phyloP scores from a whole-genome alignment of 2,329 filamentous ascomycete species.

The Hypocreales sp. region DNA sequence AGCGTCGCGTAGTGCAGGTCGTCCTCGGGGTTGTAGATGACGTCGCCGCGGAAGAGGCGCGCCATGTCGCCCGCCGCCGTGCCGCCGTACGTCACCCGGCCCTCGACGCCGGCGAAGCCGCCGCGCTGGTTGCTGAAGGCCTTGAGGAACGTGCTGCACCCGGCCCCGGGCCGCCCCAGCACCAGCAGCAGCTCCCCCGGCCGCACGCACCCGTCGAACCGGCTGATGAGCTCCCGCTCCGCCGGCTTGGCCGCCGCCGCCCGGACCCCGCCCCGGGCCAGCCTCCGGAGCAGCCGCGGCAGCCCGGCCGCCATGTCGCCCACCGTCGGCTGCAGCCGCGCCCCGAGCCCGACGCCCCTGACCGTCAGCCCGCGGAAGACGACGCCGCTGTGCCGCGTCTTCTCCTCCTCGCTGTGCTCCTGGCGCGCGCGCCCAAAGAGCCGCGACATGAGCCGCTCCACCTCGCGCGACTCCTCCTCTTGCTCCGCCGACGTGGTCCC shows the following conservation, averaged over 20 bases:
- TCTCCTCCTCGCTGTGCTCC: slow-evolving; percentile 51
- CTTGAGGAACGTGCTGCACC: slow-evolving; percentile 58
- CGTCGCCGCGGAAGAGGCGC: slow-evolving; percentile 40
- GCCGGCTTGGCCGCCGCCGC: slow-evolving; percentile 40
- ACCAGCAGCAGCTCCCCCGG: slow-evolving; percentile 57
- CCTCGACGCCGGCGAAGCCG: slow-evolving; percentile 46
- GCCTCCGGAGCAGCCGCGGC: slow-evolving; percentile 5
- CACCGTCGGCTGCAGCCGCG: slow-evolving; percentile 35
- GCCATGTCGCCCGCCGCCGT: slow-evolving; percentile 27
- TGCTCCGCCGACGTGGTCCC: slow-evolving; percentile 15
- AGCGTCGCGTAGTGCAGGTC: slow-evolving; percentile 57
- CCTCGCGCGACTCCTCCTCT: slow-evolving; percentile 29
- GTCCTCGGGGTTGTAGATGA: slow-evolving; percentile 53
- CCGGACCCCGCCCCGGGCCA: background rate
- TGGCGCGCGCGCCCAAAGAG: slow-evolving; percentile 55
- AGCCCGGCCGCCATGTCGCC: slow-evolving; percentile 49
- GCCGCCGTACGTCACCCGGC: slow-evolving; percentile 48
- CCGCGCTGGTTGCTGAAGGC: slow-evolving; percentile 55
- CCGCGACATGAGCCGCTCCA: slow-evolving; percentile 48
- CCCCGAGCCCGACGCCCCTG: slow-evolving; percentile 52
- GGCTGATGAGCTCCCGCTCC: slow-evolving; percentile 47
- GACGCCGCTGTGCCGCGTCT: slow-evolving; percentile 53
- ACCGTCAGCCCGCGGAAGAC: slow-evolving; percentile 57
- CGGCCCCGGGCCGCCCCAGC: slow-evolving; percentile 49
- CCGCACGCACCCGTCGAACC: slow-evolving; percentile 51